Conservation (phyloP, 257 asterid species). For the Euphrasia confusa region DNA sequence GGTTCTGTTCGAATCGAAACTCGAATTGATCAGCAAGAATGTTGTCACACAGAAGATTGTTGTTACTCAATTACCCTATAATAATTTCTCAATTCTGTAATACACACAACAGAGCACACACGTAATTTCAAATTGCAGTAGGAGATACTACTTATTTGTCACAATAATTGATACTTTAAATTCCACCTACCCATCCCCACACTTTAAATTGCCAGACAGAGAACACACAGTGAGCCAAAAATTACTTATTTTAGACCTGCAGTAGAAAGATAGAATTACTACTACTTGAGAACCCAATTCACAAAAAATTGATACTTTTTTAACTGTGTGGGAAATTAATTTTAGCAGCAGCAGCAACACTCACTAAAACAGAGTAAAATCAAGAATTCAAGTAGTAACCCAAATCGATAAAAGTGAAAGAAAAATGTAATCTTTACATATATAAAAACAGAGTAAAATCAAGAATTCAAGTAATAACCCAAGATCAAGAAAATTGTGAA, state of each 20-base stretch:
- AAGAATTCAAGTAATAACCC: too few species aligned
- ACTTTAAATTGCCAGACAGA: too few species aligned
- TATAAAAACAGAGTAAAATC: too few species aligned
- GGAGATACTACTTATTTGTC: too few species aligned
- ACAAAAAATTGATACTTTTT: not conserved
- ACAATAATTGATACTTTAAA: not conserved
- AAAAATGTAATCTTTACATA: not conserved
- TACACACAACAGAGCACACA: conserved; percentile 2
- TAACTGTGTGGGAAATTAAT: not conserved
- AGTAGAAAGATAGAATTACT: too few species aligned
- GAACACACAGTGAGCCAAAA: too few species aligned
- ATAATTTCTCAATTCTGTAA: not conserved
- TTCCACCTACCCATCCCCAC: too few species aligned
- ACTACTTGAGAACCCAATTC: not conserved
- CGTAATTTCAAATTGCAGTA: not conserved
- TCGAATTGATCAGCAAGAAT: not conserved
- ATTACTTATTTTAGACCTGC: not conserved
- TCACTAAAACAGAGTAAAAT: not conserved
- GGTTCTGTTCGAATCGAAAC: conserved; percentile 21
- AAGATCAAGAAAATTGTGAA: too few species aligned
- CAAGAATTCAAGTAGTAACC: not conserved
- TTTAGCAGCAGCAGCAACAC: conserved; percentile 9
- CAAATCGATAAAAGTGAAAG: not conserved
- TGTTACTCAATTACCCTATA: not conserved
- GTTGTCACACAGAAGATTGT: not conserved